Evolutionary conservation across 208 protist genomes (phyloP), one percentile per base, ranked within the genome.

Genomic region (Leishmania major): DNA sequence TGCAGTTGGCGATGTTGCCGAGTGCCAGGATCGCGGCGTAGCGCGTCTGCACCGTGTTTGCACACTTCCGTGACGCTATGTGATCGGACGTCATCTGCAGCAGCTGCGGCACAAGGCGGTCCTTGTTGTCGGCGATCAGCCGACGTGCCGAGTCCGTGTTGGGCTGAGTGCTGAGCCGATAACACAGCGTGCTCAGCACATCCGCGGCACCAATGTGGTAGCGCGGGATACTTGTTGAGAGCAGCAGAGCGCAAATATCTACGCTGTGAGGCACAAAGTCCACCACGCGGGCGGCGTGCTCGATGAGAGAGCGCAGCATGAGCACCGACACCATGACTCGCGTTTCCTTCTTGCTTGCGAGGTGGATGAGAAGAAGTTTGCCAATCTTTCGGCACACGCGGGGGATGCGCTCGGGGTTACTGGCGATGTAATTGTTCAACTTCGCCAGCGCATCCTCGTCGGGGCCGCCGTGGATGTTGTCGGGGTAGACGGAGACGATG

Each of bases 371-470:
- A 2, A 95, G 51, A 11, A 96, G 77, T 71, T 97, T 97, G 5
- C 76, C 84, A 4, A 97, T 91, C 81, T 97, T 97, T 37, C 92
- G 92, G 79, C 94, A 97, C 45, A 97, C 89, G 51, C 92, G 91
- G 3, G 94, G 91, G 47, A 97, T 91, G 66, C 94, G 90, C 87
- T 97, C 94, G 2, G 91, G 91, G 82, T 97, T 97, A 79, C 88
- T 94, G 40, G 77, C 85, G 31, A 93, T 80, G 81, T 97, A 97
- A 77, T 87, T 91, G 70, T 91, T 87, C 3, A 97, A 85, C 77
- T 92, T 93, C 7, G 84, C 88, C 0, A 97, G 83, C 1, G 90
- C 91, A 62, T 96, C 94, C 55, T 88, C 84, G 66, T 96, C 88
- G 0, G 91, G 81, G 7, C 87, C 83, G 17, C 78, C 88, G 57